Evolutionary conservation across 768 basidiomycete species (phyloP).

Genomic region (Fistulinella prunicolor): DNA sequence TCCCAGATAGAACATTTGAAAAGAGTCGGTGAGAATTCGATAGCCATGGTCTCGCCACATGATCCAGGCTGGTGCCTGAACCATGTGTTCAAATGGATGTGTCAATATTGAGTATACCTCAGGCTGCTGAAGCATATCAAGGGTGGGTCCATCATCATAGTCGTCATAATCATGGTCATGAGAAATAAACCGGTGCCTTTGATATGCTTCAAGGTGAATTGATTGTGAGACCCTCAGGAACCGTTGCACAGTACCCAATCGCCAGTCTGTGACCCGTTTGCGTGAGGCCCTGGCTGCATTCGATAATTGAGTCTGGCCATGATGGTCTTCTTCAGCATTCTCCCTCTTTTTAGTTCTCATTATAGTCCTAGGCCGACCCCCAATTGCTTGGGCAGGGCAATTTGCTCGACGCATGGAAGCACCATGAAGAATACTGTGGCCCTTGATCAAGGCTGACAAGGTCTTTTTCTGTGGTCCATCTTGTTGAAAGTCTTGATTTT

Average conservation of each 20-base stretch:
- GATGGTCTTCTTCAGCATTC: neutral
- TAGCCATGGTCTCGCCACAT: slow-evolving; percentile 13
- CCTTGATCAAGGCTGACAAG: neutral
- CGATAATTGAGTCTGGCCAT: neutral
- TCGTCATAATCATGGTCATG: slow-evolving; percentile 2
- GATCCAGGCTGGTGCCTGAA: neutral
- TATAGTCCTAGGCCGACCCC: neutral
- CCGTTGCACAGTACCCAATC: neutral
- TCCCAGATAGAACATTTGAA: slow-evolving; percentile 10
- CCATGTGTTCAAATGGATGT: neutral
- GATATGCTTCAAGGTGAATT: neutral
- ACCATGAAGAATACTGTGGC: neutral
- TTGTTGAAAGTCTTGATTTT: neutral
- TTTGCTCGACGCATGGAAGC: neutral
- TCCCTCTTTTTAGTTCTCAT: neutral
- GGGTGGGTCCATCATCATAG: slow-evolving; percentile 7
- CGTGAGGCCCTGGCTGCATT: neutral
- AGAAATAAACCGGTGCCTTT: neutral
- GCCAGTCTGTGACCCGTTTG: neutral
- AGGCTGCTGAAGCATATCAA: slow-evolving; percentile 8
- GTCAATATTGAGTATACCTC: slow-evolving; percentile 1
- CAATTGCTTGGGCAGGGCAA: neutral
- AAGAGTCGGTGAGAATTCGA: neutral
- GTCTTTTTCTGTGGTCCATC: neutral
- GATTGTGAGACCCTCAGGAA: neutral